Conservation (phyloP, 2,329 filamentous ascomycete species). For the Trichoderma cornu-damae region DNA sequence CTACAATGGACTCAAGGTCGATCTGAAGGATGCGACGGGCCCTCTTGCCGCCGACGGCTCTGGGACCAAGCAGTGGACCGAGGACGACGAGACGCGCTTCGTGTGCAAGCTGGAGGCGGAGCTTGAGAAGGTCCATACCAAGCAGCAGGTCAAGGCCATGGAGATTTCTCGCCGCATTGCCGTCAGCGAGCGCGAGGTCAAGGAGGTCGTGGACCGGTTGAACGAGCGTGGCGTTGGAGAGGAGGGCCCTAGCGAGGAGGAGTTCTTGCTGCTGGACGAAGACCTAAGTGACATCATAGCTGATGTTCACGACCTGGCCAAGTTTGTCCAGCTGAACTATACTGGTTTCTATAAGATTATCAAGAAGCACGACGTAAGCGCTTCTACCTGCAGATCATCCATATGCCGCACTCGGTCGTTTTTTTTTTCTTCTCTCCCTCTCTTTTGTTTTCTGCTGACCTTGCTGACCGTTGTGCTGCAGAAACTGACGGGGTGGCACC, state of each 20-base stretch:
- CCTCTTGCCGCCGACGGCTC: conserved; percentile 37
- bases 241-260: conserved; percentile 72
- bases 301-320: conserved; percentile 94
- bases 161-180: conserved; percentile 91
- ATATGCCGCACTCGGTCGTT: neutral
- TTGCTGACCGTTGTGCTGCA: conserved; percentile 36
- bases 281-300: conserved; percentile 97
- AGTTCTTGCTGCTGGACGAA: conserved; percentile 89
- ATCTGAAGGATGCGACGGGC: conserved; percentile 70
- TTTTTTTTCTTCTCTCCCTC: no score
- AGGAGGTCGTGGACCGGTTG: conserved; percentile 73
- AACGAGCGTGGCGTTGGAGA: conserved; percentile 56
- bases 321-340: conserved; percentile 98
- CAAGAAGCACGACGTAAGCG: conserved; percentile 91
- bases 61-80: conserved; percentile 66
- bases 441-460: no score
- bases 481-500: conserved; percentile 92
- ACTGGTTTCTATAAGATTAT: conserved; percentile 99
- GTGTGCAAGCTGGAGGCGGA: conserved; percentile 82
- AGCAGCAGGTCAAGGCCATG: conserved; percentile 94
- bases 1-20: conserved; percentile 87
- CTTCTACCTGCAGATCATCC: neutral
- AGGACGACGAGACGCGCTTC: conserved; percentile 87
- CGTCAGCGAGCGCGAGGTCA: conserved; percentile 82
- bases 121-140: conserved; percentile 95